phyloP scores from a whole-genome alignment of 2,329 filamentous ascomycete species.

The Sarocladiaceae sp. region DNA sequence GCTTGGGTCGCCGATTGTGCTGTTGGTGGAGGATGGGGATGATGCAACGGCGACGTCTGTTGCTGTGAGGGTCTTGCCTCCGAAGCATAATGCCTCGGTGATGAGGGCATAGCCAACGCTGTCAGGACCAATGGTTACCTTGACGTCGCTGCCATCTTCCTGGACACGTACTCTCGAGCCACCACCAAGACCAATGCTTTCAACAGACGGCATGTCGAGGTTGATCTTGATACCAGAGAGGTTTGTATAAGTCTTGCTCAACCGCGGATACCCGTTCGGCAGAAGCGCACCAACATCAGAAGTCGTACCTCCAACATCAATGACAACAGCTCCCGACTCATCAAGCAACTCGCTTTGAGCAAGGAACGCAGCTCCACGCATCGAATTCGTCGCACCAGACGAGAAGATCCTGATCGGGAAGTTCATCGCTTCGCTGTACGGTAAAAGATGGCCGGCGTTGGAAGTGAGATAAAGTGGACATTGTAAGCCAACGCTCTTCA shows the following conservation, averaged over 20 bases:
- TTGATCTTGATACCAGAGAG: slow-evolving; percentile 20
- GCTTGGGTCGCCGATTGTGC: not conserved
- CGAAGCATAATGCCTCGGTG: slow-evolving; percentile 17
- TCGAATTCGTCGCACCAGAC: slow-evolving; percentile 21
- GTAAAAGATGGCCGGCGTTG: slow-evolving; percentile 56
- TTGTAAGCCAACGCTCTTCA: slow-evolving; percentile 33
- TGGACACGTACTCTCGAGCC: slow-evolving; percentile 9
- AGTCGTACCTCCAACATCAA: slow-evolving; percentile 21
- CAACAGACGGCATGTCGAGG: slow-evolving; percentile 20
- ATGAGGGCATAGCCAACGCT: slow-evolving; percentile 20
- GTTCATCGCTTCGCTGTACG: slow-evolving; percentile 33
- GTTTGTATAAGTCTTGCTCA: slow-evolving; percentile 18
- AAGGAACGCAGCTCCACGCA: slow-evolving; percentile 19
- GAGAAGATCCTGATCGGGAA: slow-evolving; percentile 19
- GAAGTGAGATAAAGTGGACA: slow-evolving; percentile 47
- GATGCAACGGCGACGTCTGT: slow-evolving; percentile 19
- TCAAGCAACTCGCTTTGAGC: not conserved
- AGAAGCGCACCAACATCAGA: slow-evolving; percentile 18
- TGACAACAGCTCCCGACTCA: slow-evolving; percentile 7
- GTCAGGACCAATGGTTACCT: slow-evolving; percentile 23
- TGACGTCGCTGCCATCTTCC: slow-evolving; percentile 9
- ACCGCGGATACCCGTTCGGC: slow-evolving; percentile 18
- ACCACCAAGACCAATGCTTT: slow-evolving; percentile 20
- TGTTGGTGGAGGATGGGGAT: too few species aligned
- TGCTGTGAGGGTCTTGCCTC: slow-evolving; percentile 17